These are phyloP conservation scores for Boletus tylopilopsis DNA, from an alignment of 768 basidiomycete genomes.

Conservation along the genomic window DNA sequence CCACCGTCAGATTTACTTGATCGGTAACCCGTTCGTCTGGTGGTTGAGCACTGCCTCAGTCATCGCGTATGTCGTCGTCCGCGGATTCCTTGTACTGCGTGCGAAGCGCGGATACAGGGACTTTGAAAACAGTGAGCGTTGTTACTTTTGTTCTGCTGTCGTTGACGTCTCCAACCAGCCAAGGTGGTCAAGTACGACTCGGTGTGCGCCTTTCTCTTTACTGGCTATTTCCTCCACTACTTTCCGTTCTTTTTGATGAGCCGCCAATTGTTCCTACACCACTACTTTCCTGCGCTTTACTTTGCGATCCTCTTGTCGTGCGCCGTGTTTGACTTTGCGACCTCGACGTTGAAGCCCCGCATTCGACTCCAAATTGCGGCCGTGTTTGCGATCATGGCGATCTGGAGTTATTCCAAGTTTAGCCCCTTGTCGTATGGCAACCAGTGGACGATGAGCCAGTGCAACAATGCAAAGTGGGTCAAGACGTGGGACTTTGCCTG, in stretches of 20 bases:
- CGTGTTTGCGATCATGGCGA: conserved; percentile 64
- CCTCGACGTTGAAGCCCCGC: conserved; percentile 71
- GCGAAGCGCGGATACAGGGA: conserved; percentile 89
- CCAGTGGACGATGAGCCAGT: conserved; percentile 82
- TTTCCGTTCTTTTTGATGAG: conserved; percentile 97
- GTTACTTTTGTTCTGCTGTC: not conserved
- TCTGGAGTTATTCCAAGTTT: conserved; percentile 77
- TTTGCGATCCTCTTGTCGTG: conserved; percentile 81
- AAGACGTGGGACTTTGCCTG: conserved; percentile 97
- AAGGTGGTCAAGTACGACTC: conserved; percentile 90
- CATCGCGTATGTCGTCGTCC: conserved; percentile 57
- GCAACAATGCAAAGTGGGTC: conserved; percentile 75
- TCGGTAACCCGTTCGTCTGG: conserved; percentile 96
- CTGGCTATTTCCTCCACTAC: conserved; percentile 92
- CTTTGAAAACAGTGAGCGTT: conserved; percentile 79
- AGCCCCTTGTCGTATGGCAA: conserved; percentile 82
- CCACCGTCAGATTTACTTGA: conserved; percentile 89
- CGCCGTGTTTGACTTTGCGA: conserved; percentile 79
- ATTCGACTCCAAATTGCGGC: conserved; percentile 79
- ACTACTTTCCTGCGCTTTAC: conserved; percentile 97
- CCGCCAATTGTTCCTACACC: conserved; percentile 96
- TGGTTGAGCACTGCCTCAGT: conserved; percentile 78
- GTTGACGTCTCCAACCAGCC: conserved; percentile 43
- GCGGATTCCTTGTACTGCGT: conserved; percentile 80
- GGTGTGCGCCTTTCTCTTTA: conserved; percentile 85